phyloP scores from a whole-genome alignment of 176 grass and related monocot species.

The Chrysopogon serrulatus region DNA sequence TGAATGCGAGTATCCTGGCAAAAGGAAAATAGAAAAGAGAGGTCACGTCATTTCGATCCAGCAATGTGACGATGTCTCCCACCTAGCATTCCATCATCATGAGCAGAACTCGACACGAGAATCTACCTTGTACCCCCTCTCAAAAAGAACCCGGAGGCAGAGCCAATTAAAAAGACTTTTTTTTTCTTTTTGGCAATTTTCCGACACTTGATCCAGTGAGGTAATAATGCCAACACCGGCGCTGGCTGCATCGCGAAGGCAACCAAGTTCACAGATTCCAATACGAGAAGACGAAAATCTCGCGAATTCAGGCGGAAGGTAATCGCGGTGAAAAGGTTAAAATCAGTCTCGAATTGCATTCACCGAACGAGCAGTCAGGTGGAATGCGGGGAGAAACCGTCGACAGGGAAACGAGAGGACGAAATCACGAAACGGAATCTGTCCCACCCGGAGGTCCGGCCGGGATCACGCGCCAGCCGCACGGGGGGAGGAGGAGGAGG shows the following conservation, averaged over 20 bases:
- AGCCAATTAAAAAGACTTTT: background rate
- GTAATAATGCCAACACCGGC: constrained; percentile 10
- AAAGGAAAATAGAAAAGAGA: constrained; percentile 16
- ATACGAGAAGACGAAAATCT: background rate
- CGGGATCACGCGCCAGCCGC: constrained; percentile 12
- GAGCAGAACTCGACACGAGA: constrained; percentile 2
- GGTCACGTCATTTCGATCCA: constrained; percentile 49
- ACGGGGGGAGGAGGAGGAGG: background rate
- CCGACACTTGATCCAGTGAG: constrained; percentile 4
- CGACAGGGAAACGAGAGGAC: background rate
- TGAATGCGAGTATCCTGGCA: constrained; percentile 4
- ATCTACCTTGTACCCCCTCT: constrained; percentile 4
- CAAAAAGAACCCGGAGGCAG: background rate
- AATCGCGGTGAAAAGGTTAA: background rate
- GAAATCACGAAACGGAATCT: constrained; percentile 9
- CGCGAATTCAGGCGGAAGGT: background rate
- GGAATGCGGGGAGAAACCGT: background rate
- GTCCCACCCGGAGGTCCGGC: background rate
- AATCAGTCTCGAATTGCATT: background rate
- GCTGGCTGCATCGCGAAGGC: background rate
- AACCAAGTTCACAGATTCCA: background rate
- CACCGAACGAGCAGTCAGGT: background rate
- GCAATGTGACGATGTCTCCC: constrained; percentile 35
- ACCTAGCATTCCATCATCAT: constrained; percentile 35
- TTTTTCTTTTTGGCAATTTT: background rate